phyloP scores from a whole-genome alignment of 805 yeast species.

The Lachancea fermentati region DNA sequence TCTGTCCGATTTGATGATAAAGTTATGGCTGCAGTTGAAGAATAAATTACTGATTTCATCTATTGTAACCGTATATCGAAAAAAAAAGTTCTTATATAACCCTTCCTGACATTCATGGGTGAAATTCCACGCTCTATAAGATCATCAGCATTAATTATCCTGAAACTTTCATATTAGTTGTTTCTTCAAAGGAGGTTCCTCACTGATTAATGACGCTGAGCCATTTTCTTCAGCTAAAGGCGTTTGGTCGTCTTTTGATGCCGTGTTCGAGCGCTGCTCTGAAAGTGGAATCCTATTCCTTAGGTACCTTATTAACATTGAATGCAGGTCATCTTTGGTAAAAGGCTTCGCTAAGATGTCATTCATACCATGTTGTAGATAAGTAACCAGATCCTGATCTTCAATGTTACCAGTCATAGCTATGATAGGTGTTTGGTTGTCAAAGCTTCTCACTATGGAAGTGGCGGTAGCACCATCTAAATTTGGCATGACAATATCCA shows the following conservation, averaged over 20 bases:
- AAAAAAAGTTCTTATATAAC: too few species aligned
- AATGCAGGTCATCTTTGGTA: slow-evolving; percentile 76
- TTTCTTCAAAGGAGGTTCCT: slow-evolving; percentile 22
- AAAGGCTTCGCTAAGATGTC: slow-evolving; percentile 93
- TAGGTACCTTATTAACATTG: slow-evolving; percentile 70
- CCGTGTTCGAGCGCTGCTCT: slow-evolving; percentile 19
- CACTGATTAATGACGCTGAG: slow-evolving; percentile 7
- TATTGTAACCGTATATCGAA: too few species aligned
- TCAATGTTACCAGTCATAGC: slow-evolving; percentile 92
- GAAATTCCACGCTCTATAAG: too few species aligned
- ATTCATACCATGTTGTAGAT: slow-evolving; percentile 83
- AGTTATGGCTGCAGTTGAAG: slow-evolving; percentile 46
- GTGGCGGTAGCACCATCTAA: slow-evolving; percentile 89
- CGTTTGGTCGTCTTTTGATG: slow-evolving; percentile 6
- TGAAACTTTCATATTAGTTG: slow-evolving; percentile 27
- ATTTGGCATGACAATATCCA: slow-evolving; percentile 90
- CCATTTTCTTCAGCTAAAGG: slow-evolving; percentile 6
- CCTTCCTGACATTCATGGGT: too few species aligned
- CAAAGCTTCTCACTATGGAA: slow-evolving; percentile 78
- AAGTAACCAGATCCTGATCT: slow-evolving; percentile 72
- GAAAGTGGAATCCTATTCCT: slow-evolving; percentile 41
- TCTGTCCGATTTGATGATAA: slow-evolving; percentile 62
- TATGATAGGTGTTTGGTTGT: slow-evolving; percentile 80
- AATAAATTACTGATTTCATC: too few species aligned
- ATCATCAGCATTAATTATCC: too few species aligned